phyloP scores from a whole-genome alignment of 768 basidiomycete species.

The Lactarius sanguifluus region DNA sequence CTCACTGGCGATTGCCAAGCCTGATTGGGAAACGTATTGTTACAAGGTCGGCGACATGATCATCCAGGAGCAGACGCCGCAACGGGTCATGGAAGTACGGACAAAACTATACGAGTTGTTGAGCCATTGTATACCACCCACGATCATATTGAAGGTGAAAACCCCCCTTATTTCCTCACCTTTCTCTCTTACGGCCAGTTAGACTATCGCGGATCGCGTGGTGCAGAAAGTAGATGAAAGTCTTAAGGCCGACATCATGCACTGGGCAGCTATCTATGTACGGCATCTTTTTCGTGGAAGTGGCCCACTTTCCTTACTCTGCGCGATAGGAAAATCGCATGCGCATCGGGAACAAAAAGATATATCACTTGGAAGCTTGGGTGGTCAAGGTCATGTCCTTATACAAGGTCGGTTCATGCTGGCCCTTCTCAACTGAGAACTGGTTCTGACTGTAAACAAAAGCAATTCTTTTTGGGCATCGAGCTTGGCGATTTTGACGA shows the following conservation, averaged over 20 bases:
- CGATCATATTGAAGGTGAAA: slow-evolving; percentile 82
- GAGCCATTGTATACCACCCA: slow-evolving; percentile 96
- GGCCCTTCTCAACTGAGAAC: not conserved
- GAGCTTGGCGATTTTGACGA: slow-evolving; percentile 58
- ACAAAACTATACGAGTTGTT: slow-evolving; percentile 93
- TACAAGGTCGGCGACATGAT: slow-evolving; percentile 89
- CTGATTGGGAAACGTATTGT: slow-evolving; percentile 99
- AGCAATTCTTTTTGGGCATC: slow-evolving; percentile 56
- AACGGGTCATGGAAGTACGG: slow-evolving; percentile 88
- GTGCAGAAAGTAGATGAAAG: slow-evolving; percentile 87
- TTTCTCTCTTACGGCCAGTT: slow-evolving; percentile 13
- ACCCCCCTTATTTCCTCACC: not conserved
- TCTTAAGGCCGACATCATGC: slow-evolving; percentile 90
- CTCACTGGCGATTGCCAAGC: slow-evolving; percentile 81
- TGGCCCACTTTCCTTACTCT: slow-evolving; percentile 1
- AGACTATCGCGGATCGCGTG: slow-evolving; percentile 91
- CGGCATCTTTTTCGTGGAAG: slow-evolving; percentile 34
- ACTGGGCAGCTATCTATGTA: slow-evolving; percentile 97
- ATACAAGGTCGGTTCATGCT: slow-evolving; percentile 60
- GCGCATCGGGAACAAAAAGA: slow-evolving; percentile 90
- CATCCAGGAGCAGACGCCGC: slow-evolving; percentile 84
- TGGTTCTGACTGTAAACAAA: slow-evolving; percentile 6
- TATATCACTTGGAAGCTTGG: slow-evolving; percentile 97
- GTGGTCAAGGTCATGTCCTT: slow-evolving; percentile 94
- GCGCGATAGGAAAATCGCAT: slow-evolving; percentile 82